Conservation (phyloP, 495 filamentous ascomycete genomes). For the Pseudomonodictys pantanalensis region DNA sequence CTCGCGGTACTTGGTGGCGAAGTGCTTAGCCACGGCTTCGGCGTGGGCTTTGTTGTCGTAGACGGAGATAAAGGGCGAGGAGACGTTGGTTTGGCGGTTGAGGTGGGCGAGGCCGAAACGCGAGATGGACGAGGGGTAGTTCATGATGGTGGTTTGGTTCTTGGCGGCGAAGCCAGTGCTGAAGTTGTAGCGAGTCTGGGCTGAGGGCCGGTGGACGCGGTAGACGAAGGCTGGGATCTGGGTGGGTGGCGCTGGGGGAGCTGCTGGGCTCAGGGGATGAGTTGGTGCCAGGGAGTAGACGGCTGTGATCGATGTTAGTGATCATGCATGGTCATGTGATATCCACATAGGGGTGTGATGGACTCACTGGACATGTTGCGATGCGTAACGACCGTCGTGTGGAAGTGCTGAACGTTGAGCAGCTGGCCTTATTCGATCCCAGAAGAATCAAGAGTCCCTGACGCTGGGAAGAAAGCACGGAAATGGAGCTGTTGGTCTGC, state of each 20-base stretch:
- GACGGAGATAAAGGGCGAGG: slow-evolving; percentile 29
- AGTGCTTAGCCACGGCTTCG: slow-evolving; percentile 9
- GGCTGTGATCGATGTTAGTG: not conserved
- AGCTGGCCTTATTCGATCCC: too few species aligned
- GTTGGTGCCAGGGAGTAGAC: not conserved
- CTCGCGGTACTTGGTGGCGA: slow-evolving; percentile 3
- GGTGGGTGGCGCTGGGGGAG: not conserved
- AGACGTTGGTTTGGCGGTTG: slow-evolving; percentile 22
- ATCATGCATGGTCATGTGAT: not conserved
- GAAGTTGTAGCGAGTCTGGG: slow-evolving; percentile 14
- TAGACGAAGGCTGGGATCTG: slow-evolving; percentile 15
- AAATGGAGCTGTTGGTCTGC: too few species aligned
- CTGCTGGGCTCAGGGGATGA: not conserved
- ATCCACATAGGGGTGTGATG: not conserved
- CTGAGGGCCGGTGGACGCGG: slow-evolving; percentile 4
- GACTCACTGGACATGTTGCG: not conserved
- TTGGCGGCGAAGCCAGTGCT: slow-evolving; percentile 14
- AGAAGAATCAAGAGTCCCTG: too few species aligned
- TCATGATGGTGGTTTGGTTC: slow-evolving; percentile 22
- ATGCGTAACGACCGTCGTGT: not conserved
- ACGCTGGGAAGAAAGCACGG: too few species aligned
- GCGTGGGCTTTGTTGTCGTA: slow-evolving; percentile 24
- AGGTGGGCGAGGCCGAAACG: slow-evolving; percentile 27
- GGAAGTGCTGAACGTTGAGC: too few species aligned
- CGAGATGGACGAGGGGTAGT: slow-evolving; percentile 1